phyloP scores from a whole-genome alignment of 2,329 filamentous ascomycete species.

The Epichloe amarillans region DNA sequence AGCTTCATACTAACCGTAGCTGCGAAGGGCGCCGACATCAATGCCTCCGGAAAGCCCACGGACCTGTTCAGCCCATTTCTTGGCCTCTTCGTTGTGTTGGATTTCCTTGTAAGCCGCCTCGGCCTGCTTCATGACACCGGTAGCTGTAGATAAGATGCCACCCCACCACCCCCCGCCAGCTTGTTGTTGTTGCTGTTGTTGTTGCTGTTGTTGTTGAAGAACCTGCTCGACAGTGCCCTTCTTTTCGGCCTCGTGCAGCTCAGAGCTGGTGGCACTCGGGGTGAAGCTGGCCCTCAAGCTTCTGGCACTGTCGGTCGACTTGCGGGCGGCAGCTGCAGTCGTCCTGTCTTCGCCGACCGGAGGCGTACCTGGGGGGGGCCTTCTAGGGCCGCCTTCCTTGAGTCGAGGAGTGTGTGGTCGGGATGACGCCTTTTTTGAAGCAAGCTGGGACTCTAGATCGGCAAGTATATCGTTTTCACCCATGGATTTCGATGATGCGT shows the following conservation, averaged over 20 bases:
- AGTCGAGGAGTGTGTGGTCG: conserved; percentile 74
- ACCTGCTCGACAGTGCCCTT: conserved; percentile 33
- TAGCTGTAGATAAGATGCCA: conserved; percentile 68
- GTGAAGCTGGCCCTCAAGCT: conserved; percentile 62
- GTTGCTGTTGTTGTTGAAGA: conserved; percentile 14
- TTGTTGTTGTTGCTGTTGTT: not conserved
- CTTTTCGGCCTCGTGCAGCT: conserved; percentile 44
- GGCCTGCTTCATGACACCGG: conserved; percentile 80
- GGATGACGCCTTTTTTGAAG: conserved; percentile 54
- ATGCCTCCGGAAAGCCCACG: conserved; percentile 39
- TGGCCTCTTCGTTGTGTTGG: conserved; percentile 89
- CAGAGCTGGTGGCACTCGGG: conserved; percentile 50
- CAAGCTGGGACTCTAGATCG: conserved; percentile 65
- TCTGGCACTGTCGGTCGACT: conserved; percentile 64
- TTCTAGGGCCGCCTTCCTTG: conserved; percentile 35
- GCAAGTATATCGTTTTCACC: conserved; percentile 66
- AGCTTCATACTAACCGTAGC: conserved; percentile 18
- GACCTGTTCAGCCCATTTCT: conserved; percentile 90
- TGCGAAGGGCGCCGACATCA: conserved; percentile 64
- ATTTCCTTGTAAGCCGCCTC: conserved; percentile 91
- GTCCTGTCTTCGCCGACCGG: conserved; percentile 52
- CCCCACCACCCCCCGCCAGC: conserved; percentile 81
- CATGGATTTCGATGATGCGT: conserved; percentile 34
- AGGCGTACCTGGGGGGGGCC: conserved; percentile 36
- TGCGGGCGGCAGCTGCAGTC: conserved; percentile 33